These are phyloP conservation scores for Globisporangium okanoganense DNA, from an alignment of 352 stramenopile species.

Conservation along the genomic window DNA sequence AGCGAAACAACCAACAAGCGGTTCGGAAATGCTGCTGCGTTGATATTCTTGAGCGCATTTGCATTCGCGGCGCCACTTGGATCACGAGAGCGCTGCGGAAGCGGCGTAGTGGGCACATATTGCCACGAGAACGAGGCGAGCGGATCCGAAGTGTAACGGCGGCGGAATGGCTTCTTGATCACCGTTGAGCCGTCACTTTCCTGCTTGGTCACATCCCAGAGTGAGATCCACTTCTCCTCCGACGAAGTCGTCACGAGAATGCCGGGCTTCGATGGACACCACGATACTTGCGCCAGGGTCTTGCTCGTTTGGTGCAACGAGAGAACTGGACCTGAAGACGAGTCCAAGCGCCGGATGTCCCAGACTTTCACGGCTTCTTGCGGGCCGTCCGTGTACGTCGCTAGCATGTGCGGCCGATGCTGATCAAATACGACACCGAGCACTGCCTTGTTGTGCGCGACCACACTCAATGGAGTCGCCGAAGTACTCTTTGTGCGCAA, in stretches of 20 bases:
- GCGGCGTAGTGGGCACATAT: constrained; percentile 25
- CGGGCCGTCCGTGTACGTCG: constrained; percentile 78
- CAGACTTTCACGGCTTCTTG: constrained; percentile 85
- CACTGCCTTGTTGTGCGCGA: constrained; percentile 83
- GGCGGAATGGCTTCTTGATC: constrained; percentile 71
- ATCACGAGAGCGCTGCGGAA: constrained; percentile 3
- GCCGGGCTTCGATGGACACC: constrained; percentile 77
- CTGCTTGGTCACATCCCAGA: constrained; percentile 78
- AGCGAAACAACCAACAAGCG: constrained; percentile 69
- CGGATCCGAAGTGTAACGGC: constrained; percentile 74
- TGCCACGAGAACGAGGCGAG: constrained; percentile 84
- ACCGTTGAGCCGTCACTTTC: constrained; percentile 34
- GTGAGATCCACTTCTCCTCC: constrained; percentile 79
- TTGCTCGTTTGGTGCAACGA: constrained; percentile 73
- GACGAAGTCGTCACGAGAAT: constrained; percentile 74
- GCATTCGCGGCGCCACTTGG: constrained; percentile 15
- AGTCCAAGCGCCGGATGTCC: constrained; percentile 83
- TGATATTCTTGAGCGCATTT: constrained; percentile 31
- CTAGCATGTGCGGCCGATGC: constrained; percentile 76
- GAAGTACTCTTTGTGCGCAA: constrained; percentile 38
- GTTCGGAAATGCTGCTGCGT: constrained; percentile 72
- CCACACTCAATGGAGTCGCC: constrained; percentile 69
- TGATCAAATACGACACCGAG: constrained; percentile 78
- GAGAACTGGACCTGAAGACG: constrained; percentile 54
- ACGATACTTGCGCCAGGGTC: constrained; percentile 71